Conservation (phyloP, 371 early-diverging fungal species). For the Batrachochytrium dendrobatidis region DNA sequence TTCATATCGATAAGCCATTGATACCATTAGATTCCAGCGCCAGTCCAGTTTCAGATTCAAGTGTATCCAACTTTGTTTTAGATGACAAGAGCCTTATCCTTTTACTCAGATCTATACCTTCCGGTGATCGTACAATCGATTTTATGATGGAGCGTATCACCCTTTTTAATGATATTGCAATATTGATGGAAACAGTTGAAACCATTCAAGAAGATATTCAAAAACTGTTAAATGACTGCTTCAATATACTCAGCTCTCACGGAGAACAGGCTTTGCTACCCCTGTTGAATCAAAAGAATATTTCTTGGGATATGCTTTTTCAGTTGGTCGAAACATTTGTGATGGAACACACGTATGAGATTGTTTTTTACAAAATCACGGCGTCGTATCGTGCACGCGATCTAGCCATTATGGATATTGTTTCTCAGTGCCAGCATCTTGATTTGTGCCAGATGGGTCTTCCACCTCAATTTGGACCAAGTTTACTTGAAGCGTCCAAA, state of each 20-base stretch:
- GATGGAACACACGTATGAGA: constrained; percentile 22
- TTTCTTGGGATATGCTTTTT: constrained; percentile 7
- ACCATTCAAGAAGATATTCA: constrained; percentile 1
- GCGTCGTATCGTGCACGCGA: constrained; percentile 9
- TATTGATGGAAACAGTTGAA: neutral
- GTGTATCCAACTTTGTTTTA: neutral
- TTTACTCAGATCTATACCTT: neutral
- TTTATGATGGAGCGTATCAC: constrained; percentile 1
- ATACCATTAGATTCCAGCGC: neutral
- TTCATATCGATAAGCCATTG: neutral
- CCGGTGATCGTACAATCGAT: neutral
- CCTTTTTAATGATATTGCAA: constrained; percentile 3
- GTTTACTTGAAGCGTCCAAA: neutral
- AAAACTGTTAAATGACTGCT: constrained; percentile 3
- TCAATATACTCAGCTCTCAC: neutral
- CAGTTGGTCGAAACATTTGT: constrained; percentile 18
- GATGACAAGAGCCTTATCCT: neutral
- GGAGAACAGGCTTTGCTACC: neutral
- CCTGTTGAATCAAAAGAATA: neutral
- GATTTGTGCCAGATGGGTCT: constrained; percentile 17
- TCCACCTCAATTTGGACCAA: neutral
- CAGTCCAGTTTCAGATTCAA: neutral
- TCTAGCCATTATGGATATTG: constrained; percentile 1
- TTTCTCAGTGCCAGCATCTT: neutral
- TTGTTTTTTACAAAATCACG: constrained; percentile 15